Percentiles rank a stretch among this genome's conserved stretches.
Evolutionary conservation across 2,329 filamentous ascomycete genomes (phyloP).

Genomic region (Colletotrichum lini): DNA sequence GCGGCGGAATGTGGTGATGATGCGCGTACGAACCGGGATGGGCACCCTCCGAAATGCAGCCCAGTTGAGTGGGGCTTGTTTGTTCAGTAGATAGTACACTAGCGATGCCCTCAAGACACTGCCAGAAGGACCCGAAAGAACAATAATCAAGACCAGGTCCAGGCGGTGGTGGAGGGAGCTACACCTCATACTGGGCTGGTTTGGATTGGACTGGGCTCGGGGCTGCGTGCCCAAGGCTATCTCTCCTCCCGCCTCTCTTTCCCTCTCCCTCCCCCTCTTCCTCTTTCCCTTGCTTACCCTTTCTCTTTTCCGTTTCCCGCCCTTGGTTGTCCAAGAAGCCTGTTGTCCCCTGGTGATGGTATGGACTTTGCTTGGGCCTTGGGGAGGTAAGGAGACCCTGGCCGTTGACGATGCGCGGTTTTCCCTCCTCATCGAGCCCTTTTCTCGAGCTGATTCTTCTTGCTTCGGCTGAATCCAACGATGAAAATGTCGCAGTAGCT

Average conservation of each 20-base stretch:
- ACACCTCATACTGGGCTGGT: constrained; percentile 4
- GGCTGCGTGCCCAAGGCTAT: constrained; percentile 19
- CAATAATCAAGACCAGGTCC: neutral
- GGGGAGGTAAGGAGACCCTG: neutral
- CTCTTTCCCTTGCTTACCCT: too few species aligned
- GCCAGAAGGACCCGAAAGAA: neutral
- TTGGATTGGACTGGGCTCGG: constrained; percentile 17
- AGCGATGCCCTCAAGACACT: neutral
- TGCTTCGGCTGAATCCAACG: constrained; percentile 1
- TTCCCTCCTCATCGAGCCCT: neutral
- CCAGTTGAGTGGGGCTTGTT: neutral
- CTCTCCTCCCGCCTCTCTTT: neutral
- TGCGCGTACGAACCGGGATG: neutral
- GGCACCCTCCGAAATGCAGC: constrained; percentile 2
- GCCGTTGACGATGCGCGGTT: neutral
- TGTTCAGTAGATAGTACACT: neutral
- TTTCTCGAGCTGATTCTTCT: neutral
- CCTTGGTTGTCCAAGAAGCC: constrained; percentile 3
- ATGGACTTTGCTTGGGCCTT: neutral
- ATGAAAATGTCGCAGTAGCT: constrained; percentile 14
- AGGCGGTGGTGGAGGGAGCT: neutral
- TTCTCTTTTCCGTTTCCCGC: neutral
- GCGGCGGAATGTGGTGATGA: constrained; percentile 5
- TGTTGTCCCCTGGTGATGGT: neutral
- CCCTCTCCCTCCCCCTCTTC: too few species aligned